Conservation (phyloP, 768 basidiomycete genomes). For the Rhodotorula toruloides region DNA sequence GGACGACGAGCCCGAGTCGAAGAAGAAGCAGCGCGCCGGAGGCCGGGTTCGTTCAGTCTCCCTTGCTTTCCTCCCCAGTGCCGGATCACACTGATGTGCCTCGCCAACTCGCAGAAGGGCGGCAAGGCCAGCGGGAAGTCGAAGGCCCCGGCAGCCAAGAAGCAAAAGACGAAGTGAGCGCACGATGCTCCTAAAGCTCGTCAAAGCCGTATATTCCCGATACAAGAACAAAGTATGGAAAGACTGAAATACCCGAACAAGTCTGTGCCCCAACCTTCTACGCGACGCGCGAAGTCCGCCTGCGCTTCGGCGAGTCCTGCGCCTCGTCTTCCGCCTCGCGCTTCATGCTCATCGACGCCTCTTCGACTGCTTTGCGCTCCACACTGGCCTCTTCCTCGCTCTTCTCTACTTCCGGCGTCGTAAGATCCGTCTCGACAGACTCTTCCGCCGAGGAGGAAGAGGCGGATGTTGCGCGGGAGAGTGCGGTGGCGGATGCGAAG, state of each 20-base stretch:
- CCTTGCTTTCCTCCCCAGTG: not conserved
- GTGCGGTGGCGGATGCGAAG: no score
- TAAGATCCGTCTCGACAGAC: no score
- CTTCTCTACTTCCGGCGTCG: no score
- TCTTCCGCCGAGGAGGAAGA: not conserved
- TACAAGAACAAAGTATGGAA: not conserved
- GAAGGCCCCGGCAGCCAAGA: slow-evolving; percentile 12
- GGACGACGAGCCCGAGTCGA: slow-evolving; percentile 23
- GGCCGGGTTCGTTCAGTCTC: not conserved
- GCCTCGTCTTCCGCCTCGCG: no score
- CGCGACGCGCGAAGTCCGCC: not conserved
- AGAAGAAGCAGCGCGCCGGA: slow-evolving; percentile 20
- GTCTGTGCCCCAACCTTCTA: no score
- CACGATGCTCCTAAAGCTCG: not conserved
- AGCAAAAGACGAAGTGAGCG: slow-evolving; percentile 4
- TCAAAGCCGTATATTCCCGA: not conserved
- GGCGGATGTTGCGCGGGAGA: not conserved
- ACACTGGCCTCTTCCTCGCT: no score
- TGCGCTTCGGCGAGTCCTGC: not conserved
- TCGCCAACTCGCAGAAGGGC: not conserved
- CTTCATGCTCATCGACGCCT: not conserved
- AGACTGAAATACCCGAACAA: no score
- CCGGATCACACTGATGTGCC: not conserved
- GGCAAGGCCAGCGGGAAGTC: slow-evolving; percentile 9
- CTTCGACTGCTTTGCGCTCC: accelerated